Conservation (phyloP, 805 yeast genomes). For the Wickerhamiella hasegawae region DNA sequence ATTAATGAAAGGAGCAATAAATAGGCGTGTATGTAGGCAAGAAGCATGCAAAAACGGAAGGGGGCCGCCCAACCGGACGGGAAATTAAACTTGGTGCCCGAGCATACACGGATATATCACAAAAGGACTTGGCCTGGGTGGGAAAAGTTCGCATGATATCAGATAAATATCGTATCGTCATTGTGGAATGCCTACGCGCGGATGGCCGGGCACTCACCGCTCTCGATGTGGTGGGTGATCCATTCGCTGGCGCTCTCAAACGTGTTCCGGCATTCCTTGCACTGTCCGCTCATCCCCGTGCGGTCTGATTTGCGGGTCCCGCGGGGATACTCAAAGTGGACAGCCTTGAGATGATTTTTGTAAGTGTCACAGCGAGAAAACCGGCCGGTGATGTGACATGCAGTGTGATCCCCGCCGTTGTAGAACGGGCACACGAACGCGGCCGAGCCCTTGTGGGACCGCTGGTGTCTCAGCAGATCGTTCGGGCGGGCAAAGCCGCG, state of each 20-base stretch:
- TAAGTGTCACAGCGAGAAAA: constrained; percentile 84
- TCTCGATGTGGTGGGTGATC: constrained; percentile 59
- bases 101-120: too few species aligned
- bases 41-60: too few species aligned
- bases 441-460: constrained; percentile 68
- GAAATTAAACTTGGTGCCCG: too few species aligned
- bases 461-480: constrained; percentile 71
- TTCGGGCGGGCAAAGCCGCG: constrained; percentile 83
- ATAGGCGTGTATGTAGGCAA: too few species aligned
- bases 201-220: constrained; percentile 11
- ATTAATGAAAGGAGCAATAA: too few species aligned
- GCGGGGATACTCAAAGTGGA: constrained; percentile 56
- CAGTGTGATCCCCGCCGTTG: constrained; percentile 10
- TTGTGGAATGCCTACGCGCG: too few species aligned
- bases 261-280: constrained; percentile 56
- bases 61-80: too few species aligned
- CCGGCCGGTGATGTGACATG: constrained; percentile 68
- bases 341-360: constrained; percentile 78
- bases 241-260: constrained; percentile 65
- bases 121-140: too few species aligned
- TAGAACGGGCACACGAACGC: constrained; percentile 72
- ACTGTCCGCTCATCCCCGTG: constrained; percentile 47
- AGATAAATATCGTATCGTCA: too few species aligned
- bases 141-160: too few species aligned
- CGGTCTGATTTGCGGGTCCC: constrained; percentile 76